A percentile compares a stretch with the other conserved stretches of the same genome.
Evolutionary conservation across 164 flowering plant genomes (phyloP).

Genomic region (Warburgia ugandensis): DNA sequence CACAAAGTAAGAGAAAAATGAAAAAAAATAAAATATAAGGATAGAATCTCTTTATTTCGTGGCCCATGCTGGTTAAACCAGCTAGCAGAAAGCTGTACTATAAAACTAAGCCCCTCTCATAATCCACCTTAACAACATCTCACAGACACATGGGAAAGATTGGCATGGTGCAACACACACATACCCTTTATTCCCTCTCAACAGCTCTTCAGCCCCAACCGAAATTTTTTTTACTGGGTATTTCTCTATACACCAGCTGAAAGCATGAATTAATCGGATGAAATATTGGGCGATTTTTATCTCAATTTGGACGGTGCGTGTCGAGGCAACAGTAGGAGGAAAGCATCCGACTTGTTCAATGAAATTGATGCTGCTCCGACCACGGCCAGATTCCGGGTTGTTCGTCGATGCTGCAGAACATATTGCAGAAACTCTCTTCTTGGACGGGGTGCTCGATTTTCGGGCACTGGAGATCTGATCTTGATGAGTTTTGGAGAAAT

Average conservation of each 20-base stretch:
- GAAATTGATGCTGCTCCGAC: slow-evolving; percentile 73
- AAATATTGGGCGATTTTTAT: neutral
- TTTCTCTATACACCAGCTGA: slow-evolving; percentile 21
- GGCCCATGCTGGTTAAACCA: slow-evolving; percentile 11
- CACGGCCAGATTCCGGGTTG: slow-evolving; percentile 95
- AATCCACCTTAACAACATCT: slow-evolving; percentile 12
- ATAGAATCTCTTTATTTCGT: slow-evolving; percentile 11
- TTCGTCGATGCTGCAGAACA: slow-evolving; percentile 80
- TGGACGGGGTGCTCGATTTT: slow-evolving; percentile 41
- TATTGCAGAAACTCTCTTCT: slow-evolving; percentile 73
- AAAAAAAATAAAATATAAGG: neutral
- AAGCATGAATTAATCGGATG: too few species aligned
- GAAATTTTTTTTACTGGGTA: slow-evolving; percentile 5
- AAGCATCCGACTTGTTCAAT: slow-evolving; percentile 26
- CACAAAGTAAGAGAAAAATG: neutral
- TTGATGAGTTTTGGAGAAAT: slow-evolving; percentile 43
- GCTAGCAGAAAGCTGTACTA: slow-evolving; percentile 1
- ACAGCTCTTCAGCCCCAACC: slow-evolving; percentile 6
- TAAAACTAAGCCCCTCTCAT: neutral
- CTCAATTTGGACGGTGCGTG: too few species aligned
- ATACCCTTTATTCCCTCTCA: slow-evolving; percentile 15
- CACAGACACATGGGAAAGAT: slow-evolving; percentile 4
- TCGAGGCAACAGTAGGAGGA: neutral
- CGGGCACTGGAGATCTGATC: slow-evolving; percentile 29
- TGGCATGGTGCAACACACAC: slow-evolving; percentile 12